Evolutionary conservation across 2,329 filamentous ascomycete species (phyloP).

Genomic region (Fusarium oxysporum): DNA sequence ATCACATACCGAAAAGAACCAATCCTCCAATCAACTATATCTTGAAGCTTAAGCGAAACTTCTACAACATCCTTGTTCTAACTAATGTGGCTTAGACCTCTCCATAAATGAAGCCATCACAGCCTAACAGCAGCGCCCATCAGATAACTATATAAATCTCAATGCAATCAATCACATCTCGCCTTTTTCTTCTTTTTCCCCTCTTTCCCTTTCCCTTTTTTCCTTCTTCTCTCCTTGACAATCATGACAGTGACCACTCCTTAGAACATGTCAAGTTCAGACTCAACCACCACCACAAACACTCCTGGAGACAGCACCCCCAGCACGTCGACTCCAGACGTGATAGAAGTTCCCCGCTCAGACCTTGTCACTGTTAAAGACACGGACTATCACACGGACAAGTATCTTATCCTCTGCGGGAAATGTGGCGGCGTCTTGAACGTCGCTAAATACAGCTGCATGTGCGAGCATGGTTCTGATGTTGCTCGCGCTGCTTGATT

Average conservation of each 20-base stretch:
- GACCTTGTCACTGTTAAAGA: slow-evolving; percentile 13
- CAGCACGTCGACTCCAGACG: slow-evolving; percentile 8
- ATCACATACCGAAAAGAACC: background rate
- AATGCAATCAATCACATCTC: background rate
- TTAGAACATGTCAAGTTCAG: slow-evolving; percentile 19
- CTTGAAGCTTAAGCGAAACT: slow-evolving; percentile 1
- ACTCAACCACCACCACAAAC: background rate
- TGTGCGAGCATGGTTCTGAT: slow-evolving; percentile 18
- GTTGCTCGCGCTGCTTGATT: slow-evolving; percentile 25
- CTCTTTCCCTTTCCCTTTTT: background rate
- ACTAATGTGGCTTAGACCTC: background rate
- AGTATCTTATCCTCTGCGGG: slow-evolving; percentile 16
- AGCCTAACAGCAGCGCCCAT: background rate
- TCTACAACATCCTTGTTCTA: slow-evolving; percentile 4
- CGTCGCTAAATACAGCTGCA: slow-evolving; percentile 12
- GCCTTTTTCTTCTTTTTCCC: background rate
- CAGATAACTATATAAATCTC: slow-evolving; percentile 10
- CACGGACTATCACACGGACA: slow-evolving; percentile 17
- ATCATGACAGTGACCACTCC: background rate
- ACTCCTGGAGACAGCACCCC: background rate
- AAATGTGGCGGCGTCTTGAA: slow-evolving; percentile 28
- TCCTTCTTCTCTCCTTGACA: background rate
- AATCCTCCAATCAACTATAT: background rate
- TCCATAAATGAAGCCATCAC: background rate
- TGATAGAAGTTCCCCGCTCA: slow-evolving; percentile 24